Evolutionary conservation across 352 stramenopile genomes (phyloP).

Genomic region (Thalassiosira hispida): DNA sequence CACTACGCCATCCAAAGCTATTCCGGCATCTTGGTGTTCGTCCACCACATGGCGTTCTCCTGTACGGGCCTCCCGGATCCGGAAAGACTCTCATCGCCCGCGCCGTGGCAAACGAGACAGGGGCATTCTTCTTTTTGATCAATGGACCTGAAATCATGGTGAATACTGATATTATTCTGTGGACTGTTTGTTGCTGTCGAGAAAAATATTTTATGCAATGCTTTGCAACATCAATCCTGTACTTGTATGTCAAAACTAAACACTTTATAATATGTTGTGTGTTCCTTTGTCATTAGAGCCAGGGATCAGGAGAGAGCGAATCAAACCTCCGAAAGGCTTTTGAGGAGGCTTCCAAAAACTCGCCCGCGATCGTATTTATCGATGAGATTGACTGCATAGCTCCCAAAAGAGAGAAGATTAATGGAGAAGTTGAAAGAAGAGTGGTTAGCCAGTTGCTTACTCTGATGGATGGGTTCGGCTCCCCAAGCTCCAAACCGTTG

Average conservation of each 20-base stretch:
- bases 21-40: slow-evolving; percentile 91
- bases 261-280: neutral
- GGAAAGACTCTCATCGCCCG: slow-evolving; percentile 86
- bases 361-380: slow-evolving; percentile 93
- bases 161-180: too few species aligned
- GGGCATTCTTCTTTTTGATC: slow-evolving; percentile 79
- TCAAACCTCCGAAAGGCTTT: slow-evolving; percentile 88
- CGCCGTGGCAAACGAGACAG: slow-evolving; percentile 83
- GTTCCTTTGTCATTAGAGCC: slow-evolving; percentile 7
- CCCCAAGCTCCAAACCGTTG: slow-evolving; percentile 88
- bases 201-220: too few species aligned
- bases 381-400: slow-evolving; percentile 95
- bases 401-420: slow-evolving; percentile 88
- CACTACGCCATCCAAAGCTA: slow-evolving; percentile 86
- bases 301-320: slow-evolving; percentile 77
- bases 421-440: slow-evolving; percentile 84
- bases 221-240: too few species aligned
- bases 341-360: slow-evolving; percentile 92
- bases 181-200: too few species aligned
- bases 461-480: slow-evolving; percentile 87
- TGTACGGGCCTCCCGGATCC: slow-evolving; percentile 91
- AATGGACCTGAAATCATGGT: slow-evolving; percentile 86
- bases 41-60: slow-evolving; percentile 91
- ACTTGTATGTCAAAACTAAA: too few species aligned
- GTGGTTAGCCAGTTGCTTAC: slow-evolving; percentile 95